Evolutionary conservation across 768 basidiomycete genomes (phyloP).

Genomic region (Leucosporidium yakuticum): DNA sequence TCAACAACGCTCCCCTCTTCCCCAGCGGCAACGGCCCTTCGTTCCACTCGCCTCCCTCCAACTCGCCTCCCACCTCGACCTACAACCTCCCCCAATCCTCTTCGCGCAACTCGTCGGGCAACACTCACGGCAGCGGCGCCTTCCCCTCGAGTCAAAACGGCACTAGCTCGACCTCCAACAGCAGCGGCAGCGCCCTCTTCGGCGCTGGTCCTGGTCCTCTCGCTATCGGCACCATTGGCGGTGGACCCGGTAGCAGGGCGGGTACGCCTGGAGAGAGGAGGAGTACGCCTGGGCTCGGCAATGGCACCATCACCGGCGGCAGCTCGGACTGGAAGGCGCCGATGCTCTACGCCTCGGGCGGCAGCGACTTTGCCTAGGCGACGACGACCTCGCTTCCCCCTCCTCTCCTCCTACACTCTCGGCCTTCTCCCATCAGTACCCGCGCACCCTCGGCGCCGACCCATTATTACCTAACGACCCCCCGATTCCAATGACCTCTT

Average conservation of each 20-base stretch:
- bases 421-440: background rate
- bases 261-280: conserved; percentile 2
- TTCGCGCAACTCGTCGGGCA: background rate
- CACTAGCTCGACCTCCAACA: background rate
- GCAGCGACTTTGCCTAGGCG: background rate
- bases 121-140: background rate
- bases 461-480: background rate
- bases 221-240: background rate
- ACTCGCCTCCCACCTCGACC: no score
- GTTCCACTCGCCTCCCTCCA: no score
- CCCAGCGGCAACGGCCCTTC: background rate
- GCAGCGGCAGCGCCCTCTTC: conserved; percentile 4
- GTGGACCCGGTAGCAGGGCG: conserved; percentile 1
- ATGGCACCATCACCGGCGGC: conserved; percentile 2
- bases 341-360: conserved; percentile 4
- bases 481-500: background rate
- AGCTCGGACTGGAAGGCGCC: background rate
- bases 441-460: background rate
- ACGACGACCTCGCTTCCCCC: background rate
- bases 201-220: background rate
- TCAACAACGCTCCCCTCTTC: background rate
- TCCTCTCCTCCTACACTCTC: background rate
- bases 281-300: conserved; percentile 7
- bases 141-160: background rate
- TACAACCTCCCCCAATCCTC: background rate